Base-by-base conservation (phyloP, 2,329 filamentous ascomycete species). In the Xenosphaeropsis pyriputrescens region DNA sequence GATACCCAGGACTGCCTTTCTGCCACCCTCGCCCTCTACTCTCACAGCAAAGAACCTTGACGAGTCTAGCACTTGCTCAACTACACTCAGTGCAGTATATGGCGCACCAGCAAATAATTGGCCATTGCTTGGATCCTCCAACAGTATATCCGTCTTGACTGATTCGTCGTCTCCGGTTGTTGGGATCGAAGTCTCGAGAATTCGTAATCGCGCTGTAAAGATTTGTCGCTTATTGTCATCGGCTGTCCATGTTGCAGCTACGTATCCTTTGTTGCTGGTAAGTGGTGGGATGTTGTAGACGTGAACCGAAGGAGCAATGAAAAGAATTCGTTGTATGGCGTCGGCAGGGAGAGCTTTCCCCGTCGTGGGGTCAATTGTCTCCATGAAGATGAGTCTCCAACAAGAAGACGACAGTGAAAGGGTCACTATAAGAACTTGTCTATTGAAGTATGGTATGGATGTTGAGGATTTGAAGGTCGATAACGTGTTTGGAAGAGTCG, bases 201-300 rank as follows among this genome's bases (percentile, higher is more conserved):
- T 64, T 51, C 85, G 83, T 38, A 91, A 61, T 35, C 85, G 80
- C 32, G 80, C 83, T 35, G 84, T 89, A 64, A 93, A 93, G 61
- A 93, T 93, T 55, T 85, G 77, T 29, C 78, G 74, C 30, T 65
- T 65, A 48, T 73, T 69, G 42, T 75, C 71, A 42, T 79, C 70
- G 34, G 67, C 65, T 18, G 85, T 93, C 85, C 85, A 94, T 45
- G 70, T 63, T 11, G 77, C 68, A 41, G 86, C 85, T 29, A 70
- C 71, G 66, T 93, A 82, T 57, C 85, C 85, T 56, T 81, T 80
- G 50, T 76, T 85, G 14, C 79, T 80, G 33, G 78, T 69, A 41
- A 86, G 66, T 17, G 85, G 85, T 14, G 85, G 85, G 56, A 93
- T 86, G 53, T 80, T 76, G 68, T 93, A 94, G 65, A 93, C 72